These are phyloP conservation scores for Vitis hybrid DNA, from an alignment of 177 flowering plant species.

Conservation along the genomic window DNA sequence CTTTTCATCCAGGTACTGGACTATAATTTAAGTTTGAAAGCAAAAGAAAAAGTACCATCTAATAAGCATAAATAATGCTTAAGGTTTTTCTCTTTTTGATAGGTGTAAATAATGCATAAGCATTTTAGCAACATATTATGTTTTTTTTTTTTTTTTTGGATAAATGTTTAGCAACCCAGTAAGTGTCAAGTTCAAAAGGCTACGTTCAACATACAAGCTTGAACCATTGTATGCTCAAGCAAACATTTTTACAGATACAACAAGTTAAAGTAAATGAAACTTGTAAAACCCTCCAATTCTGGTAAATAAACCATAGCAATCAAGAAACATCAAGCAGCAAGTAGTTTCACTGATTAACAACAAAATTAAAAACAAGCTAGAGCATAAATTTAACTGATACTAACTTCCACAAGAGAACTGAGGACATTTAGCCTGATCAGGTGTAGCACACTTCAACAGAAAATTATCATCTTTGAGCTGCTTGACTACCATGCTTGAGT, in stretches of 20 bases:
- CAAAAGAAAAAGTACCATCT: too few relatives aligned
- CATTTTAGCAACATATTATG: too few relatives aligned
- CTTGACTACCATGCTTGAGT: conserved; percentile 26
- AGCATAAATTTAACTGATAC: background rate
- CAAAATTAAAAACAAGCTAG: background rate
- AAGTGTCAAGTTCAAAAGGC: too few relatives aligned
- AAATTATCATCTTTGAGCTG: conserved; percentile 22
- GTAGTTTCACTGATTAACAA: background rate
- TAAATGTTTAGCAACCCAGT: too few relatives aligned
- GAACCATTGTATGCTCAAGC: background rate
- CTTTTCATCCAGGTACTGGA: too few relatives aligned
- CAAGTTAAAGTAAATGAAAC: background rate
- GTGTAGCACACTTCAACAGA: conserved; percentile 10
- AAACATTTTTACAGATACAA: background rate
- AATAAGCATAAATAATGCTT: too few relatives aligned
- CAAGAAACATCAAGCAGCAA: background rate
- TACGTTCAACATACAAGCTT: background rate
- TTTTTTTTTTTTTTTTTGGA: too few relatives aligned
- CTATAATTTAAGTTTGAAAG: too few relatives aligned
- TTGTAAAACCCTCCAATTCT: background rate
- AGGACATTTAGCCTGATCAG: conserved; percentile 16
- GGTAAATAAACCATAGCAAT: background rate
- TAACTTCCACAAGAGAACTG: conserved; percentile 19
- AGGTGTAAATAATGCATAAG: too few relatives aligned
- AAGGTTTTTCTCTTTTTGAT: too few relatives aligned